A percentile compares a stretch with the other conserved stretches of the same genome.
Conservation (phyloP, 768 basidiomycete species). For the Phlegmacium glaucopus region DNA sequence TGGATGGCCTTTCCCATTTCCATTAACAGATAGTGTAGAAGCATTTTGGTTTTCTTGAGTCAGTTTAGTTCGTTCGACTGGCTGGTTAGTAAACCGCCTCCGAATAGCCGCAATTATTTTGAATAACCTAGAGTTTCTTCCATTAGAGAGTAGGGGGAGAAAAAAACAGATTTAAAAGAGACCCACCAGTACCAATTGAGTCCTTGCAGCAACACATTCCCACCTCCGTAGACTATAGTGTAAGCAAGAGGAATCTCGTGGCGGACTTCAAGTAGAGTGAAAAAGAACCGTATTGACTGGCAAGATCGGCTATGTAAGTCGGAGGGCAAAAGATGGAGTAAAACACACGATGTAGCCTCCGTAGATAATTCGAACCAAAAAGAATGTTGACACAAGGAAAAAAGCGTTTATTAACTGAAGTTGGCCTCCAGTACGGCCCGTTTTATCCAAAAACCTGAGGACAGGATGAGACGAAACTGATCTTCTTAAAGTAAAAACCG, state of each 20-base stretch:
- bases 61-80: conserved; percentile 17
- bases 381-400: conserved; percentile 64
- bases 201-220: conserved; percentile 63
- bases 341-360: conserved; percentile 51
- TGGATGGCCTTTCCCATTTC: not conserved
- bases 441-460: conserved; percentile 74
- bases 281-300: conserved; percentile 67
- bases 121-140: conserved; percentile 47
- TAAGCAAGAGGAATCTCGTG: conserved; percentile 51
- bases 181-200: conserved; percentile 82
- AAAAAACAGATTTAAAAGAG: not conserved
- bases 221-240: conserved; percentile 46
- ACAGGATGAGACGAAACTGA: not conserved
- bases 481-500: not conserved
- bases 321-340: not conserved
- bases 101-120: conserved; percentile 69
- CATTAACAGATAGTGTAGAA: not conserved
- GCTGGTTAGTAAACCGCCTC: conserved; percentile 48
- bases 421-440: conserved; percentile 61
- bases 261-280: conserved; percentile 53
- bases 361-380: conserved; percentile 66
- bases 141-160: not conserved
- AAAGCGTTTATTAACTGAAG: conserved; percentile 73
- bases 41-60: conserved; percentile 12
- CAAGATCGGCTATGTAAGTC: not conserved